A percentile compares a stretch with the other conserved stretches of the same genome.
Conservation (phyloP, 148 eudicot species). For the Dysphania ambrosioides region DNA sequence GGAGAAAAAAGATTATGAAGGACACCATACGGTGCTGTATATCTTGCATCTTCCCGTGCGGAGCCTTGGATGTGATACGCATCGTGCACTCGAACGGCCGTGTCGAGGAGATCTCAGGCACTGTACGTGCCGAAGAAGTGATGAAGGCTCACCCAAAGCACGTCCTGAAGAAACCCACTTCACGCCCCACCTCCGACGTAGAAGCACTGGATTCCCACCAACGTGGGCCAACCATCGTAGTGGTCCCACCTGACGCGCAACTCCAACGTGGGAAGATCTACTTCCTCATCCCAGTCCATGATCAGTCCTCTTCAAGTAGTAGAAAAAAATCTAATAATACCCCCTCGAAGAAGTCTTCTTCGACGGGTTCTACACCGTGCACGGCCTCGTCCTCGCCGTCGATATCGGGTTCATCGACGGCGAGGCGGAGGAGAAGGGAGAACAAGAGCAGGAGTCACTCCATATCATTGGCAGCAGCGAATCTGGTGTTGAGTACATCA, state of each 20-base stretch:
- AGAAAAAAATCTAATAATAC: background rate
- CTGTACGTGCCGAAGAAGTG: conserved; percentile 54
- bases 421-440: conserved; percentile 30
- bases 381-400: background rate
- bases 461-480: conserved; percentile 2
- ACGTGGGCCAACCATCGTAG: conserved; percentile 36
- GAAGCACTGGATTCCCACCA: background rate
- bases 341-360: background rate
- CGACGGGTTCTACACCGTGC: background rate
- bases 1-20: conserved; percentile 31
- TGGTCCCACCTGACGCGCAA: conserved; percentile 67
- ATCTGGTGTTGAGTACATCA: conserved; percentile 3
- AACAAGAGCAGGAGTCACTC: background rate
- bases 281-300: conserved; percentile 55
- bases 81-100: conserved; percentile 78
- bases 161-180: conserved; percentile 55
- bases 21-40: conserved; percentile 69
- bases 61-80: conserved; percentile 78
- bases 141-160: conserved; percentile 66
- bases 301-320: background rate
- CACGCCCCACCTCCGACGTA: conserved; percentile 28
- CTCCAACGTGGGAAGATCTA: conserved; percentile 84
- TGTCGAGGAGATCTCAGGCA: conserved; percentile 65
- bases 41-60: conserved; percentile 92
- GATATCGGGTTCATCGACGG: background rate